Evolutionary conservation across 192 early-diverging fungal species (phyloP).

Genomic region (Podila epigama): DNA sequence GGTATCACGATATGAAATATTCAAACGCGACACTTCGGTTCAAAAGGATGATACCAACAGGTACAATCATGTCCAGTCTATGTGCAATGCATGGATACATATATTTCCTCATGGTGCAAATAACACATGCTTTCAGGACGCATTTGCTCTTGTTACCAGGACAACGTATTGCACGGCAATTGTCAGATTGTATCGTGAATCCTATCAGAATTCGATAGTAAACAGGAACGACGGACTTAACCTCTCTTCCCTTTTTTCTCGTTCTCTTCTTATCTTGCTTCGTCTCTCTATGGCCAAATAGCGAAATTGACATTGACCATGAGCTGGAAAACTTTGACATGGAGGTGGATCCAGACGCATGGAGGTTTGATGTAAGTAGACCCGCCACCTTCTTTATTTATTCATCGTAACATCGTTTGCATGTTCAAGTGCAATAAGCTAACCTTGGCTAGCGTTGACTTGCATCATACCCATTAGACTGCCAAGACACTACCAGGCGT

Average conservation of each 20-base stretch:
- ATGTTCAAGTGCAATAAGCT: not conserved
- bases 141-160: no score
- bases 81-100: not conserved
- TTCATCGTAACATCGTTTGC: not conserved
- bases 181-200: no score
- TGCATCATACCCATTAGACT: slow-evolving; percentile 3
- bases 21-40: slow-evolving; percentile 53
- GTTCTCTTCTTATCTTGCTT: no score
- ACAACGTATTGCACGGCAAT: no score
- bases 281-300: no score
- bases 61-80: not conserved
- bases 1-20: slow-evolving; percentile 67
- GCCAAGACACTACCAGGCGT: slow-evolving; percentile 18
- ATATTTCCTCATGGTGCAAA: not conserved
- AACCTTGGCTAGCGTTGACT: no score
- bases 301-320: slow-evolving; percentile 52
- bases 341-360: slow-evolving; percentile 52
- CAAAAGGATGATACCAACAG: slow-evolving; percentile 35
- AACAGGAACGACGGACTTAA: not conserved
- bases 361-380: slow-evolving; percentile 61
- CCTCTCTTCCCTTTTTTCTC: not conserved
- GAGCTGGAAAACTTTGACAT: slow-evolving; percentile 55
- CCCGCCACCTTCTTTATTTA: no score
- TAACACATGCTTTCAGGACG: no score
- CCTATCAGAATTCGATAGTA: no score